Conservation (phyloP, 2,329 filamentous ascomycete species). For the Macrophomina pseudophaseolina region DNA sequence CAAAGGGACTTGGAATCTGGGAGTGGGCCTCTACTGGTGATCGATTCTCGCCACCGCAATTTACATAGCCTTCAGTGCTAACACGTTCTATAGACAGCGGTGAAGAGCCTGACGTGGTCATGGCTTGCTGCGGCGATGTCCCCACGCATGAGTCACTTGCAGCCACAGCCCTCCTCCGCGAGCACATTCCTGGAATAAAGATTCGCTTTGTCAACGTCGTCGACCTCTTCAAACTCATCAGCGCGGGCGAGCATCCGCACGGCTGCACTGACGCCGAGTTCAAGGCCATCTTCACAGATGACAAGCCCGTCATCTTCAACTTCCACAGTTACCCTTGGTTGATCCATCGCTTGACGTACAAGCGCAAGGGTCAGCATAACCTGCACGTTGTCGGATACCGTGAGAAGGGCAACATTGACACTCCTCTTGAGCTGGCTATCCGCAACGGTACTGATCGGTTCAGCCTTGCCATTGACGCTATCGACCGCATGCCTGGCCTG, state of each 20-base stretch:
- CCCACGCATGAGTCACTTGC: conserved; percentile 76
- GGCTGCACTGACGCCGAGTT: conserved; percentile 71
- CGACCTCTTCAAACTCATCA: conserved; percentile 80
- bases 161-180: conserved; percentile 74
- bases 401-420: conserved; percentile 86
- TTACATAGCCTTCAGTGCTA: conserved; percentile 36
- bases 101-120: conserved; percentile 73
- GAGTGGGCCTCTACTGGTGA: conserved; percentile 66
- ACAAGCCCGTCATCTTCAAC: conserved; percentile 79
- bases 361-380: conserved; percentile 70
- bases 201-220: conserved; percentile 81
- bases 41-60: background rate
- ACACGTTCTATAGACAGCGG: conserved; percentile 58
- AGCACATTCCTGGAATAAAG: conserved; percentile 72
- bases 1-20: conserved; percentile 80
- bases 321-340: conserved; percentile 86
- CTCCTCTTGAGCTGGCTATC: conserved; percentile 77
- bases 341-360: conserved; percentile 77
- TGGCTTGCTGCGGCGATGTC: conserved; percentile 77
- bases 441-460: conserved; percentile 79
- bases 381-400: conserved; percentile 78
- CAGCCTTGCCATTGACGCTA: conserved; percentile 76
- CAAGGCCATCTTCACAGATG: conserved; percentile 70
- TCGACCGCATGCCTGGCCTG: conserved; percentile 68
- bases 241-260: conserved; percentile 72